A percentile compares a stretch with the other conserved stretches of the same genome.
Conservation (phyloP, 176 grass and related monocot species). For the Triticum timopheevii region DNA sequence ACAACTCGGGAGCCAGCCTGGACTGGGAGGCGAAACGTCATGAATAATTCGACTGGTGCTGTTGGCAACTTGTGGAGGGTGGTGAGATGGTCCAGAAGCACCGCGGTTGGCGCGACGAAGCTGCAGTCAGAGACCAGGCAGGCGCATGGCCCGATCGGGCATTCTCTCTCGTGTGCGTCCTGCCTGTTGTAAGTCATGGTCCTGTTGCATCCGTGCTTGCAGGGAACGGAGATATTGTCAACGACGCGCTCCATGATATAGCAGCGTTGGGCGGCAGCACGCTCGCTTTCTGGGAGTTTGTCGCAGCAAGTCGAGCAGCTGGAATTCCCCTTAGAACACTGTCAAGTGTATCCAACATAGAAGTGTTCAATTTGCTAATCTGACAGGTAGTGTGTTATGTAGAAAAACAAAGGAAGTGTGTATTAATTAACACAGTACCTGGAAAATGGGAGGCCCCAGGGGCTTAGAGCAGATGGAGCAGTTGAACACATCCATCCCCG, state of each 20-base stretch:
- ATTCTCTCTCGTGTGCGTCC: too few species aligned
- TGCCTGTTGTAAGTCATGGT: too few species aligned
- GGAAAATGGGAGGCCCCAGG: too few species aligned
- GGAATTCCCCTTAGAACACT: slow-evolving; percentile 30
- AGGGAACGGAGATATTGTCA: not conserved
- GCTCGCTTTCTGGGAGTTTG: too few species aligned
- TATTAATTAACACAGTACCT: too few species aligned
- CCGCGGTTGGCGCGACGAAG: not conserved
- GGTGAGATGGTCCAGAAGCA: not conserved
- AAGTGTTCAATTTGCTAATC: not conserved
- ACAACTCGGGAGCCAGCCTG: not conserved
- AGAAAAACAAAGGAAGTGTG: not conserved
- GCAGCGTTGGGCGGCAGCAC: too few species aligned
- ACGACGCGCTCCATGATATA: slow-evolving; percentile 21
- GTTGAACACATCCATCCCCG: too few species aligned
- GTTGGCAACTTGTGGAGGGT: not conserved
- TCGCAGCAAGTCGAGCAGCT: not conserved
- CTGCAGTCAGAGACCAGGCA: not conserved
- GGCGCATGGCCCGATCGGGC: not conserved
- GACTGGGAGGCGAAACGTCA: not conserved
- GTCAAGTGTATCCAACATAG: not conserved
- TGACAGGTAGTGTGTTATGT: not conserved
- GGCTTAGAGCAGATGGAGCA: too few species aligned
- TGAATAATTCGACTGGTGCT: not conserved
- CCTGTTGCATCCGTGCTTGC: not conserved